A percentile compares a stretch with the other conserved stretches of the same genome.
phyloP scores from a whole-genome alignment of 2,329 filamentous ascomycete species.

The Exophiala bonariae region DNA sequence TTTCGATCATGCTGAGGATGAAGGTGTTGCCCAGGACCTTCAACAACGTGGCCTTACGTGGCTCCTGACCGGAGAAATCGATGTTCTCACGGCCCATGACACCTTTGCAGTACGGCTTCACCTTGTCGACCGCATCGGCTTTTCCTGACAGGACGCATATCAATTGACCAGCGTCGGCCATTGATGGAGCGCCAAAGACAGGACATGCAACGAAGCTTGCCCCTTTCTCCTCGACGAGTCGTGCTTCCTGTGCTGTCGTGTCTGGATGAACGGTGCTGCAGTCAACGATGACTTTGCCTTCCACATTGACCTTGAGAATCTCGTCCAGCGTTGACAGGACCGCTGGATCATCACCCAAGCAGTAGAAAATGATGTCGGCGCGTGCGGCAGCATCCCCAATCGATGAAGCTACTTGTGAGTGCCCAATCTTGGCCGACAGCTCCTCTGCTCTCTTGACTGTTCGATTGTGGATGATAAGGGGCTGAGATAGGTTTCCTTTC shows the following conservation, averaged over 20 bases:
- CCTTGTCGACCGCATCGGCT: conserved; percentile 58
- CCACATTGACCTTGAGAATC: conserved; percentile 58
- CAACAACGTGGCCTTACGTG: conserved; percentile 67
- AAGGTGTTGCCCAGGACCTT: conserved; percentile 89
- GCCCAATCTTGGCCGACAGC: conserved; percentile 52
- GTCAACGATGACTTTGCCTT: conserved; percentile 78
- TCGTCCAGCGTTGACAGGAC: conserved; percentile 62
- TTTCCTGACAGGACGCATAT: conserved; percentile 73
- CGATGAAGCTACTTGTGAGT: conserved; percentile 63
- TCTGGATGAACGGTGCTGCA: conserved; percentile 87
- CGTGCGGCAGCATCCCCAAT: conserved; percentile 66
- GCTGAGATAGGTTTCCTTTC: conserved; percentile 70
- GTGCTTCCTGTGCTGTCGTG: conserved; percentile 67
- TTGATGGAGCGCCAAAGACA: conserved; percentile 44
- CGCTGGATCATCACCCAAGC: conserved; percentile 74
- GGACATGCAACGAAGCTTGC: conserved; percentile 74
- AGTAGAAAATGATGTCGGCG: conserved; percentile 79
- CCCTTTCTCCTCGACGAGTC: conserved; percentile 58
- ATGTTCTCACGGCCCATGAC: conserved; percentile 70
- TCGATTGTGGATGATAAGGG: conserved; percentile 74
- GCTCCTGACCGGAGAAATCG: conserved; percentile 68
- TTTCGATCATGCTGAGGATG: conserved; percentile 77
- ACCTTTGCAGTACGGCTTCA: conserved; percentile 69
- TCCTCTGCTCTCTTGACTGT: conserved; percentile 37
- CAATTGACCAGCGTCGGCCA: conserved; percentile 66